phyloP scores from a whole-genome alignment of 2,329 filamentous ascomycete genomes.

The Talaromyces sp. region DNA sequence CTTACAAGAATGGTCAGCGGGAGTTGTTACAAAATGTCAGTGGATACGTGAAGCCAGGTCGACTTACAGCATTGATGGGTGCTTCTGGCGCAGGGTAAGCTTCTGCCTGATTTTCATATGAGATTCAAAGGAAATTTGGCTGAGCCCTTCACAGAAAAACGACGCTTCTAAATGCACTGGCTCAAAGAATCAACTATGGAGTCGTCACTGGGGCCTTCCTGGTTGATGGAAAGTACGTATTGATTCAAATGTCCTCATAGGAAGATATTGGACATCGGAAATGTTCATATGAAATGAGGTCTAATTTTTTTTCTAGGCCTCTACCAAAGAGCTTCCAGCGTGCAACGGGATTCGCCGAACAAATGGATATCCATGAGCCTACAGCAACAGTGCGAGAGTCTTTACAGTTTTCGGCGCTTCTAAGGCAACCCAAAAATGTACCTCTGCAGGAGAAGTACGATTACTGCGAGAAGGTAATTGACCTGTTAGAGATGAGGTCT shows the following conservation, averaged over 20 bases:
- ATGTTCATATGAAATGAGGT: neutral
- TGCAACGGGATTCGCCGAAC: slow-evolving; percentile 60
- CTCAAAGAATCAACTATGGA: slow-evolving; percentile 50
- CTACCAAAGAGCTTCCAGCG: slow-evolving; percentile 55
- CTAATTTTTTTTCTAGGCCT: slow-evolving; percentile 26
- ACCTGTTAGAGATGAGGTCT: slow-evolving; percentile 68
- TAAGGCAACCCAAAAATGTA: slow-evolving; percentile 63
- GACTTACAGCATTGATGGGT: slow-evolving; percentile 79
- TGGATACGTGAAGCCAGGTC: slow-evolving; percentile 76
- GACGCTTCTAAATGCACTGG: slow-evolving; percentile 51
- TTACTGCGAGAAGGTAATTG: slow-evolving; percentile 70
- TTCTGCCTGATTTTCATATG: too few relatives aligned
- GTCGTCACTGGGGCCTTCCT: slow-evolving; percentile 48
- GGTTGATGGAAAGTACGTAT: slow-evolving; percentile 48
- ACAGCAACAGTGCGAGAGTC: slow-evolving; percentile 69
- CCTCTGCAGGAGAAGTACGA: slow-evolving; percentile 64
- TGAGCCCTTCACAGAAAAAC: slow-evolving; percentile 45
- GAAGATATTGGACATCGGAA: too few relatives aligned
- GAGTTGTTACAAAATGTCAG: slow-evolving; percentile 62
- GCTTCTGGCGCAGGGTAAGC: slow-evolving; percentile 68
- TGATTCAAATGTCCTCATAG: too few relatives aligned
- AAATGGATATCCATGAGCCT: slow-evolving; percentile 69
- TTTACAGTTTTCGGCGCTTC: slow-evolving; percentile 65
- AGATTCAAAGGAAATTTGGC: too few relatives aligned
- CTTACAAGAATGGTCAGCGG: slow-evolving; percentile 46